Base-by-base conservation (phyloP, 78 protist genomes). In the Pirum gemmata region DNA sequence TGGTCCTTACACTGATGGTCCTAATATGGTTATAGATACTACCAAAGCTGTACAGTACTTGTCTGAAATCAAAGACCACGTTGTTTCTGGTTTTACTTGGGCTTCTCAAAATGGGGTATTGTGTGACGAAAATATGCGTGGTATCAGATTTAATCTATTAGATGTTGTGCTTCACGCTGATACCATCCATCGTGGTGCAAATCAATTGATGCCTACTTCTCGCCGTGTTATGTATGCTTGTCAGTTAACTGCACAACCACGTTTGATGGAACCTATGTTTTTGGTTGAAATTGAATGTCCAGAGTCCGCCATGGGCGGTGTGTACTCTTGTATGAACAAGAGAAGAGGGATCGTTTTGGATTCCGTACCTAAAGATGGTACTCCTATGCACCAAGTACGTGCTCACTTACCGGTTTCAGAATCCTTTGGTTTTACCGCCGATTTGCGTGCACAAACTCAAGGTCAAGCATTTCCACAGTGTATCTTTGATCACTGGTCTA, bases 401-500 rank as follows among this genome's bases (percentile, higher is more conserved):
- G 96, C 98, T 33, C 80, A 95, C 92, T 84, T 99, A 77, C 99
- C 99, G 61, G 99, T 99, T 89, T 76, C 87, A 51, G 99, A 98
- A 92, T 98, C 99, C 26, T 98, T 98, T 97, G 99, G 99, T 40
- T 95, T 98, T 97, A 93, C 97, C 34, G 94, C 97, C 77, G 99
- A 95, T 86, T 95, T 98, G 27, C 96, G 99, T 75, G 78, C 97
- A 29, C 83, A 92, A 92, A 98, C 99, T 61, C 92, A 95, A 29
- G 99, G 99, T 89, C 95, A 97, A 93, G 99, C 99, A 74, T 98
- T 98, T 99, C 99, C 98, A 40, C 99, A 98, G 93, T 87, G 95
- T 72, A 96, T 95, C 38, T 97, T 99, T 91, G 97, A 96, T 90
- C 99, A 97, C 95, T 98, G 99, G 98, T 73, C 35, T 29, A 26